Evolutionary conservation across 495 filamentous ascomycete species (phyloP).

Genomic region (Copromyces sp.): DNA sequence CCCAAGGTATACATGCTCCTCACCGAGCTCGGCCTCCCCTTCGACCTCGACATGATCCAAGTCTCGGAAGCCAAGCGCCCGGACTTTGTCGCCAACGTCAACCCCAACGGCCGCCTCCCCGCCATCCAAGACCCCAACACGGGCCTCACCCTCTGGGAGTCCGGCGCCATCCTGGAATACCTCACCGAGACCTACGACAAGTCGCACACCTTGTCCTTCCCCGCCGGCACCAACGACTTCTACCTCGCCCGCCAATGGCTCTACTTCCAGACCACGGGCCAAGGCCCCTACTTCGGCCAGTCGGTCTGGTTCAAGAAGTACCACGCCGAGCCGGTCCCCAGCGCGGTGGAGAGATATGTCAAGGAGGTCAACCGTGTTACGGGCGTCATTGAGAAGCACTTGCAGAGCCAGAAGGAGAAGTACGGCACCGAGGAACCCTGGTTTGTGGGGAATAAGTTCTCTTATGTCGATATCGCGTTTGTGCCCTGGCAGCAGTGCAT

Average conservation of each 20-base stretch:
- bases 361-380: conserved; percentile 52
- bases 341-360: conserved; percentile 47
- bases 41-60: conserved; percentile 31
- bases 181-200: conserved; percentile 63
- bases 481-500: conserved; percentile 40
- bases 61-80: conserved; percentile 47
- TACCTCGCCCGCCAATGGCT: conserved; percentile 54
- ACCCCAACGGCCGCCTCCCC: conserved; percentile 64
- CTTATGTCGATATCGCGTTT: conserved; percentile 51
- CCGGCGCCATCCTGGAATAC: conserved; percentile 64
- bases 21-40: conserved; percentile 51
- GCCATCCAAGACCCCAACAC: conserved; percentile 60
- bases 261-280: conserved; percentile 56
- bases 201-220: conserved; percentile 47
- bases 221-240: conserved; percentile 34
- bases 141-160: conserved; percentile 57
- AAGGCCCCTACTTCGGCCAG: conserved; percentile 61
- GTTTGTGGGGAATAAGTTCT: conserved; percentile 50
- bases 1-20: conserved; percentile 54
- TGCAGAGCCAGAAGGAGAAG: conserved; percentile 34
- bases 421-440: conserved; percentile 22
- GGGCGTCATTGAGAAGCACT: conserved; percentile 43
- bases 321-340: conserved; percentile 49
- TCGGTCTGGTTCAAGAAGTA: conserved; percentile 34
- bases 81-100: conserved; percentile 42